These are phyloP conservation scores for Trichocladium antarcticum DNA, from an alignment of 495 filamentous ascomycete genomes.

Conservation along the genomic window DNA sequence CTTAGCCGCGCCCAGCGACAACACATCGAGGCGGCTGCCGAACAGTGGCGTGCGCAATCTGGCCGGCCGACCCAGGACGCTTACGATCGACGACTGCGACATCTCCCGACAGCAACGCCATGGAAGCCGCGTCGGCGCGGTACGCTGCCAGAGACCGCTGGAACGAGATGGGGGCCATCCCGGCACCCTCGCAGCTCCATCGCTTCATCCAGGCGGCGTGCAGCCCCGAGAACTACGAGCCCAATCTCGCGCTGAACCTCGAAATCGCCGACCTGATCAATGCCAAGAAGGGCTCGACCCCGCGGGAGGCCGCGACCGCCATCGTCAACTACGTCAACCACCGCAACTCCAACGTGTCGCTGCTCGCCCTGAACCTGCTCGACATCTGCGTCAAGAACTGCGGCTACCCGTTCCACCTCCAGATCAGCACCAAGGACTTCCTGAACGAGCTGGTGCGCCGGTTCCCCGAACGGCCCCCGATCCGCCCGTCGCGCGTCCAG, in stretches of 20 bases:
- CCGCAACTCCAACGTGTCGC: constrained; percentile 86
- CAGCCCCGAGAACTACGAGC: constrained; percentile 92
- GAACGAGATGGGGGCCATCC: constrained; percentile 58
- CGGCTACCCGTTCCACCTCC: constrained; percentile 96
- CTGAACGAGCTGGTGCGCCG: constrained; percentile 94
- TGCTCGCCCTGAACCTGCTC: constrained; percentile 83
- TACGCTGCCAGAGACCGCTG: constrained; percentile 95
- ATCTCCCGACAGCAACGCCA: constrained; percentile 14
- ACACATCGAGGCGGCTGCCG: too few relatives aligned
- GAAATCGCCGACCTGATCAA: constrained; percentile 97
- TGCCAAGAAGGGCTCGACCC: constrained; percentile 93
- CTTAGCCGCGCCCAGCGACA: too few relatives aligned
- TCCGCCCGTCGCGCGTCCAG: constrained; percentile 78
- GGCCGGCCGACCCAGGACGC: not conserved
- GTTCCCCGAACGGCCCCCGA: constrained; percentile 86
- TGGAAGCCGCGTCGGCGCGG: constrained; percentile 94
- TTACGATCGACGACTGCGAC: not conserved
- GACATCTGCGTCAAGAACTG: constrained; percentile 99
- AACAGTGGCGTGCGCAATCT: not conserved
- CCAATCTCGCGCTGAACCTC: constrained; percentile 89
- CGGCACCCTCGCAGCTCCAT: constrained; percentile 73
- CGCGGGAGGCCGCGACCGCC: constrained; percentile 86
- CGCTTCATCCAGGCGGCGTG: constrained; percentile 94
- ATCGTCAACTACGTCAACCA: constrained; percentile 94
- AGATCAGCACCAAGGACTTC: constrained; percentile 97